Percentiles rank a stretch among this genome's conserved stretches.
These are phyloP conservation scores for Trypanosoma rangeli DNA, from an alignment of 208 protist species.

Conservation along the genomic window DNA sequence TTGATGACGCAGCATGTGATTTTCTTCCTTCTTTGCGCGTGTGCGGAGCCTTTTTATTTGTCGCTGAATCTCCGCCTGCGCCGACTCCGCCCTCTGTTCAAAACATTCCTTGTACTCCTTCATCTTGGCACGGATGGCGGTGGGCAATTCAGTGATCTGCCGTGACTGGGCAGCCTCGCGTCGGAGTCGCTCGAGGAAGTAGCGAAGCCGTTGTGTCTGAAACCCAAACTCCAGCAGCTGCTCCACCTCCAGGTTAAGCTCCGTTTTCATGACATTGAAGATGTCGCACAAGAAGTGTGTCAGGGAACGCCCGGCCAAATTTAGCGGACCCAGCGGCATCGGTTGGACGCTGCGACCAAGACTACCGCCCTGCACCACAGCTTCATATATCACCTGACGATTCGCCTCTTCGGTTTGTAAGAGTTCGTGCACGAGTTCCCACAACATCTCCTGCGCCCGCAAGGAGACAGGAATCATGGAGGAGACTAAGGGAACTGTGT, in stretches of 20 bases:
- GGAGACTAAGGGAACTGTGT: slow-evolving; percentile 45
- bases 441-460: slow-evolving; percentile 30
- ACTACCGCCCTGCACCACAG: not conserved
- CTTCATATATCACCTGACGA: not conserved
- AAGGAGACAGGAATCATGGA: slow-evolving; percentile 36
- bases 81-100: not conserved
- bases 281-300: slow-evolving; percentile 25
- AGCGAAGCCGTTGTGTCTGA: slow-evolving; percentile 27
- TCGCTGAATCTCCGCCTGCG: not conserved
- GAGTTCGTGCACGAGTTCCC: slow-evolving; percentile 40
- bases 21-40: not conserved
- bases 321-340: not conserved
- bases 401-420: slow-evolving; percentile 25
- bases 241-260: slow-evolving; percentile 27
- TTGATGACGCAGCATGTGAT: not conserved
- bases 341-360: not conserved
- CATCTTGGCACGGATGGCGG: slow-evolving; percentile 15
- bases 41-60: not conserved
- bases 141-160: slow-evolving; percentile 17
- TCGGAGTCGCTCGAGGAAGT: slow-evolving; percentile 19
- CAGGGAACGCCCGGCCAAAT: slow-evolving; percentile 10
- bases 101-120: slow-evolving; percentile 14
- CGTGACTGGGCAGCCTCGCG: slow-evolving; percentile 12
- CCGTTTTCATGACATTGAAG: slow-evolving; percentile 22
- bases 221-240: slow-evolving; percentile 45